Conservation (phyloP, 2,329 filamentous ascomycete species). For the Akanthomyces lecanii region DNA sequence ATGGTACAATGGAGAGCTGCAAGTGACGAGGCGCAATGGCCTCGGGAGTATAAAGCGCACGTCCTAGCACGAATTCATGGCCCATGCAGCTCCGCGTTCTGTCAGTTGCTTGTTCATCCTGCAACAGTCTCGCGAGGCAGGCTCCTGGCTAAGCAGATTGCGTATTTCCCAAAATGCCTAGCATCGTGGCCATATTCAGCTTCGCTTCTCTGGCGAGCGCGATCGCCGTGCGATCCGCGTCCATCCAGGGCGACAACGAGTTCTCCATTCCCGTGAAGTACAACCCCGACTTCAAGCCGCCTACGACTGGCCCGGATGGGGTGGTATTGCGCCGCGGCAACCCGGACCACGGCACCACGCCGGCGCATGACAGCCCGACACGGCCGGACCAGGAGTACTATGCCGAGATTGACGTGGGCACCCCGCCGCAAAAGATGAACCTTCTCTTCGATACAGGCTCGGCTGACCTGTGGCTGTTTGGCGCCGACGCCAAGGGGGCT, state of each 20-base stretch:
- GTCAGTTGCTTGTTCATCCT: neutral
- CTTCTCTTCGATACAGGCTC: slow-evolving; percentile 42
- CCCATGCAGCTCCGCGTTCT: neutral
- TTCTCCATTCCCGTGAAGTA: slow-evolving; percentile 4
- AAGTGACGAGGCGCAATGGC: neutral
- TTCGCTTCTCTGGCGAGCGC: neutral
- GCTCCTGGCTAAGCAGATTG: neutral
- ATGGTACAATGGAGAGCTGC: neutral
- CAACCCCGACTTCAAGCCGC: slow-evolving; percentile 3
- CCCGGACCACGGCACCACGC: neutral
- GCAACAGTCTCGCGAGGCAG: neutral
- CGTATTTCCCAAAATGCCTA: neutral
- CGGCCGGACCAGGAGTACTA: slow-evolving; percentile 11
- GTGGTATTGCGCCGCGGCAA: neutral
- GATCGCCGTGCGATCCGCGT: neutral
- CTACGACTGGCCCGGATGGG: neutral
- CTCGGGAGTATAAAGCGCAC: neutral
- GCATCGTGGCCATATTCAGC: neutral
- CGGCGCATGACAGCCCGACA: neutral
- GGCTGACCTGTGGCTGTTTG: slow-evolving; percentile 38
- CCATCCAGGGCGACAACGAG: neutral
- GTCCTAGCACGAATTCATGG: neutral
- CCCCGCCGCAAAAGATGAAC: slow-evolving; percentile 33
- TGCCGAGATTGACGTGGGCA: slow-evolving; percentile 24
- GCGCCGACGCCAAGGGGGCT: slow-evolving; percentile 24